Conservation (phyloP, 2,329 filamentous ascomycete genomes). For the Tolypocladium album region DNA sequence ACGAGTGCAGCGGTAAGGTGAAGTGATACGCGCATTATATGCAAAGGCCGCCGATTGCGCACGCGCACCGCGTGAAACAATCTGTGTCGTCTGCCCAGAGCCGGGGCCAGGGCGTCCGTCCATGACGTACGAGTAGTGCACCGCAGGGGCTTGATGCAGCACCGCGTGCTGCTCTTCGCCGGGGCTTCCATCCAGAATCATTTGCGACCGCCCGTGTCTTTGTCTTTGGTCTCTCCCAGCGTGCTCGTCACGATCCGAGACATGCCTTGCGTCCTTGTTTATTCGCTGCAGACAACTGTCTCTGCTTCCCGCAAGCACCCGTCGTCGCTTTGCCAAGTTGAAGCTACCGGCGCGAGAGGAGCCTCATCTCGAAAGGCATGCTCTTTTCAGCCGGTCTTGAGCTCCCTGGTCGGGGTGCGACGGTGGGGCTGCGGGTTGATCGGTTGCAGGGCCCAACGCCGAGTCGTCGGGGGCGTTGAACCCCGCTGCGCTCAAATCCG, state of each 20-base stretch:
- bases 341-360: neutral
- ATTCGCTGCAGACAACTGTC: neutral
- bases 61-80: neutral
- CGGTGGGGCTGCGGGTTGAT: neutral
- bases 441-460: neutral
- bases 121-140: neutral
- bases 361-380: neutral
- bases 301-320: neutral
- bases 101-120: neutral
- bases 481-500: neutral
- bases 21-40: neutral
- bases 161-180: neutral
- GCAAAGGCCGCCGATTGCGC: neutral
- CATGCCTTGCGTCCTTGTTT: neutral
- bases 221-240: neutral
- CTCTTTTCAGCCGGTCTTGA: neutral
- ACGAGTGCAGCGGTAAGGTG: too few species aligned
- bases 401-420: neutral
- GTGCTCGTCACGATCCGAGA: neutral
- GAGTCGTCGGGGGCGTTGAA: neutral
- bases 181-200: neutral
- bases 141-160: too few species aligned
- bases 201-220: neutral
- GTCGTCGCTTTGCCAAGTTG: neutral
- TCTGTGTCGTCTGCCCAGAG: neutral